These are phyloP conservation scores for Pythium phragmiticola DNA, from an alignment of 352 stramenopile species.

Conservation along the genomic window DNA sequence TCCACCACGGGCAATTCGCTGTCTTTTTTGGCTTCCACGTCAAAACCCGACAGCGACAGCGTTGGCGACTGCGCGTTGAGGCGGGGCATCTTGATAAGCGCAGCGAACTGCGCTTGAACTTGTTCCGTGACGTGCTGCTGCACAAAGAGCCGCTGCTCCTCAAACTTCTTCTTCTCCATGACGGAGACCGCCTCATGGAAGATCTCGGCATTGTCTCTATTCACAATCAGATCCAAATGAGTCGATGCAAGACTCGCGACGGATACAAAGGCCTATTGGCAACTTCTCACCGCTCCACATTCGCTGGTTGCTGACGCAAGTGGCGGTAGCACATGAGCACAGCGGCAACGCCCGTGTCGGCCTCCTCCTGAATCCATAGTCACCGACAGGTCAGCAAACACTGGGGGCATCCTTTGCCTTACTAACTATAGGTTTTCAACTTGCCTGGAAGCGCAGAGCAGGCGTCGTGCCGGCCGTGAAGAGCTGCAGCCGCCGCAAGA, in stretches of 20 bases:
- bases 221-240: neutral
- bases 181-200: slow-evolving; percentile 73
- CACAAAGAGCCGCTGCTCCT: slow-evolving; percentile 77
- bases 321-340: slow-evolving; percentile 79
- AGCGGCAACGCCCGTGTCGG: slow-evolving; percentile 71
- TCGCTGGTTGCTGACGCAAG: slow-evolving; percentile 49
- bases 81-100: slow-evolving; percentile 55
- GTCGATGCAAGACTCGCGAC: neutral
- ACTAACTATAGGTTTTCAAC: neutral
- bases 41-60: slow-evolving; percentile 71
- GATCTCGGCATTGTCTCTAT: slow-evolving; percentile 64
- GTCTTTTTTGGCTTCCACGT: slow-evolving; percentile 30
- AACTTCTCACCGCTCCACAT: slow-evolving; percentile 40
- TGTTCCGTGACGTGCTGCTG: slow-evolving; percentile 61
- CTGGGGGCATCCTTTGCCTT: neutral
- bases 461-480: slow-evolving; percentile 75
- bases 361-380: slow-evolving; percentile 55
- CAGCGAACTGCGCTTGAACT: slow-evolving; percentile 56
- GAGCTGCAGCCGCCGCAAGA: slow-evolving; percentile 77
- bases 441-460: slow-evolving; percentile 79
- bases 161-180: slow-evolving; percentile 77
- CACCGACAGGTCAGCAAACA: neutral
- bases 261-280: neutral
- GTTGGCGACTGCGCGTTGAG: slow-evolving; percentile 33
- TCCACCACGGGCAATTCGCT: slow-evolving; percentile 31